Base-by-base conservation (phyloP, 1,284 basidiomycete species). In the Coniophora puteana region DNA sequence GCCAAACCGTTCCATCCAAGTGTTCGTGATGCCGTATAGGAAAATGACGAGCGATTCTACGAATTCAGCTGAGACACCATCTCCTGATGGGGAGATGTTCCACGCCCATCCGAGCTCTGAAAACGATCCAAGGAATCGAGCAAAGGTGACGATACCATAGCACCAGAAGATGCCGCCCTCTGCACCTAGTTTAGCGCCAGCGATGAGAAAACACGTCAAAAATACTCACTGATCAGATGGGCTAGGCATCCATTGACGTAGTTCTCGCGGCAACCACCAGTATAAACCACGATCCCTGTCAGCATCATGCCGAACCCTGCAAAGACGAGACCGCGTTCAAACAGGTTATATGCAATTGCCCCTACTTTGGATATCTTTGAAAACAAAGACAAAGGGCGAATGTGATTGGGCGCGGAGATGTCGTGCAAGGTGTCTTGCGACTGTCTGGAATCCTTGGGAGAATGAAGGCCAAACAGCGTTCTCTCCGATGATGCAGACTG, bases 1-100 rank as follows among this genome's bases (percentile, higher is more conserved):
- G 7, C 93, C 93, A 52, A 96, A 90, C 37, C 91, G 79, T 63
- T 98, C 94, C 89, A 98, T 93, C 92, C 93, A 98, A 7, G 88
- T 93, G 61, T 98, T 96, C 32, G 89, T 88, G 31, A 80, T 72
- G 13, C 94, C 95, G 59, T 98, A 97, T 1, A 82, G 31, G 65
- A 95, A 95, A 54, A 97, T 93, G 46, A 95, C 79, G 8, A 76
- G 58, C 5, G 83, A 92, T 64, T 98, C 94, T 50, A 92, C 75
- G 51, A 92, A 89, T 65, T 98, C 94, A 5, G 89, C 93, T 2
- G 84, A 81, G 8, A 79, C 72, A 35, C 71, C 66, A 43, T 63
- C 64, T 6, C 67, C 66, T 7, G 58, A 58, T 1, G 79, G 80
- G 0, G 78, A 66, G 26, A 74, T 68, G 62, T 98, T 97, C 95